These are phyloP conservation scores for Ascochyta viciae-villosae DNA, from an alignment of 2,329 filamentous ascomycete genomes.

Conservation along the genomic window DNA sequence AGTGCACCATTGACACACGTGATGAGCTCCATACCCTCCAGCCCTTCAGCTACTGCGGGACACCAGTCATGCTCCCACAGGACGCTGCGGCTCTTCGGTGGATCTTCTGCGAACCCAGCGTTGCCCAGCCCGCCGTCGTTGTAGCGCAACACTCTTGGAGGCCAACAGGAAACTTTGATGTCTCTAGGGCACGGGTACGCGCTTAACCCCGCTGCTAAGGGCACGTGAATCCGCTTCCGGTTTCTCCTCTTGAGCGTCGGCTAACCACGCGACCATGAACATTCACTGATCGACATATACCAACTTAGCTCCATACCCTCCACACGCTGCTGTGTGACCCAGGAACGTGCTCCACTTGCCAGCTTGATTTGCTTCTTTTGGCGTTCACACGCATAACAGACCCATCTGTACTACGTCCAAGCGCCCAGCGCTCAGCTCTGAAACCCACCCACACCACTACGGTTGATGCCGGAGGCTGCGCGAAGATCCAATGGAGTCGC, in stretches of 20 bases:
- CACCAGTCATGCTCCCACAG: slow-evolving; percentile 14
- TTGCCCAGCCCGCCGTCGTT: slow-evolving; percentile 17
- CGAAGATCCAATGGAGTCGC: slow-evolving; percentile 47
- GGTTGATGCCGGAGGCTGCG: slow-evolving; percentile 50
- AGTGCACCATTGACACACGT: slow-evolving; percentile 26
- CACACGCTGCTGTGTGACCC: slow-evolving; percentile 34
- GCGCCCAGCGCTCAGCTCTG: slow-evolving; percentile 30
- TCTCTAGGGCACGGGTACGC: neutral
- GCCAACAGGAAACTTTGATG: neutral
- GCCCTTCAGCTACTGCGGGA: slow-evolving; percentile 1
- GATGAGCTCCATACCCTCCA: slow-evolving; percentile 25
- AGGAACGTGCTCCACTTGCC: slow-evolving; percentile 37
- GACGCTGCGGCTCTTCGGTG: slow-evolving; percentile 14
- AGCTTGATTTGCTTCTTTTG: slow-evolving; percentile 27
- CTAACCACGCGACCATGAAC: slow-evolving; percentile 38
- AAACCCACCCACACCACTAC: slow-evolving; percentile 37
- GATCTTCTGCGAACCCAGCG: slow-evolving; percentile 21
- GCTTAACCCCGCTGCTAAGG: slow-evolving; percentile 17
- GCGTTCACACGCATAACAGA: slow-evolving; percentile 28
- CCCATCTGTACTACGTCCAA: slow-evolving; percentile 14
- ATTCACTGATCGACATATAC: slow-evolving; percentile 31
- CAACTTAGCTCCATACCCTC: slow-evolving; percentile 17
- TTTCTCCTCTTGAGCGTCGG: slow-evolving; percentile 31
- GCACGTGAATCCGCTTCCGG: slow-evolving; percentile 30
- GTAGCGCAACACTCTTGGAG: slow-evolving; percentile 1